Base-by-base conservation (phyloP, 2,329 filamentous ascomycete genomes). In the Fusarium redolens region DNA sequence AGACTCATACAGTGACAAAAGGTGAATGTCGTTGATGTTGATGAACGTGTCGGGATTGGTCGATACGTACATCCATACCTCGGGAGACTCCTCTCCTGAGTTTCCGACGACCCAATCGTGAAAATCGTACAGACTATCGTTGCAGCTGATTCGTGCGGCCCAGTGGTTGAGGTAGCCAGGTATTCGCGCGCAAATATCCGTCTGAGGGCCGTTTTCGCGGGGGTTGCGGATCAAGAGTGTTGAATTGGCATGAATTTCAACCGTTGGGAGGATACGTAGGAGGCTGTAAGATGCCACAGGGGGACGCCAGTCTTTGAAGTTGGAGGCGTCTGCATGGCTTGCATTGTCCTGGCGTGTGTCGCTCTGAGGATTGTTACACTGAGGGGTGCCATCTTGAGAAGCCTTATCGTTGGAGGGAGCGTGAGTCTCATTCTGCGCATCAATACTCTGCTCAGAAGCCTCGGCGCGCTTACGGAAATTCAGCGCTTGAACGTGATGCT, bases 141-240 rank as follows among this genome's bases (percentile, higher is more conserved):
- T 1, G 8, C 57, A 41, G 3, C 57, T 61, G 0, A n/a, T 5
- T 1, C 37, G 8, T 0, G 57, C 47, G 0, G 18, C 47, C 58
- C 58, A 61, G 12, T 18, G 5, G 13, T 55, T 61, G 1, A 8
- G 3, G 0, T 0, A 0, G 0, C 58, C 45, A 22, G 58, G 38
- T 6, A 61, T 6, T 2, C 11, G 58, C 0, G 47, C 47, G 30
- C 58, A 61, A 2, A 61, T 43, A 15, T 61, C 58, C 0, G 0
- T 22, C 0, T 44, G 30, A 1, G 58, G 47, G 0, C 58, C 47
- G 0, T 0, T 0, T 8, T 5, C 2, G 4, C n/a, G 15, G 9
- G 37, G 58, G 3, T 54, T 61, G 0, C 3, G 12, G 15, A 60
- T 14, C 4, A 14, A 4, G 43, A 40, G 9, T 25, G 5, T 1